A percentile compares a stretch with the other conserved stretches of the same genome.
Conservation (phyloP, 177 flowering plant genomes). For the Telopea speciosissima region DNA sequence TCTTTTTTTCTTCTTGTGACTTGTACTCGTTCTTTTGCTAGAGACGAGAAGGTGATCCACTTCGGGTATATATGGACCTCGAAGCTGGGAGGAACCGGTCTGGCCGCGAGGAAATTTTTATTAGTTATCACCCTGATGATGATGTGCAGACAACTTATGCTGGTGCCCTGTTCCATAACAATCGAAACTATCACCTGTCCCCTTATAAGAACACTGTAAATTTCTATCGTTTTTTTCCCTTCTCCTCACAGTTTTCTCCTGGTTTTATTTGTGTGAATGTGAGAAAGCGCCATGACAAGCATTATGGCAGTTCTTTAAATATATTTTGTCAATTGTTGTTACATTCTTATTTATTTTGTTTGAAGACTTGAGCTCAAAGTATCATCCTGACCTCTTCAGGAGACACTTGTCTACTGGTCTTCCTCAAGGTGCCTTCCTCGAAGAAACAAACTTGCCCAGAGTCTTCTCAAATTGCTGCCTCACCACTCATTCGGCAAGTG, state of each 20-base stretch:
- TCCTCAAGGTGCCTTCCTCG: slow-evolving; percentile 88
- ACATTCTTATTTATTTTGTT: neutral
- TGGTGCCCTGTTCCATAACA: slow-evolving; percentile 85
- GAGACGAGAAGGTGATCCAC: slow-evolving; percentile 85
- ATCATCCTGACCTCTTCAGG: slow-evolving; percentile 34
- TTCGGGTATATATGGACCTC: slow-evolving; percentile 96
- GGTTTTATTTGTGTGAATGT: neutral
- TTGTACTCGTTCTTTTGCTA: slow-evolving; percentile 15
- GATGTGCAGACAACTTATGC: slow-evolving; percentile 99
- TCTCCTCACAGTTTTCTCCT: neutral
- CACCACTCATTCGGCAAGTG: slow-evolving; percentile 96
- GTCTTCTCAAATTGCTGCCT: slow-evolving; percentile 65
- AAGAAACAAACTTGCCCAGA: slow-evolving; percentile 65
- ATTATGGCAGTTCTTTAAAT: too few species aligned
- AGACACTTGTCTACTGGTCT: slow-evolving; percentile 94
- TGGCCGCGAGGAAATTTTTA: slow-evolving; percentile 77
- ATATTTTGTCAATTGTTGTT: neutral
- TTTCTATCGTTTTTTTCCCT: neutral
- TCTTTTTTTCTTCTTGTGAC: neutral
- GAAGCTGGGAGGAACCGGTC: slow-evolving; percentile 87
- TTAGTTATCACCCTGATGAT: slow-evolving; percentile 91
- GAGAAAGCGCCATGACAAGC: too few species aligned
- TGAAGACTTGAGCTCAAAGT: neutral
- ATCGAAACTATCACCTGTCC: slow-evolving; percentile 75
- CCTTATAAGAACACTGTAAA: slow-evolving; percentile 69